Conservation (phyloP, 495 filamentous ascomycete genomes). For the Daldinia bambusicola region DNA sequence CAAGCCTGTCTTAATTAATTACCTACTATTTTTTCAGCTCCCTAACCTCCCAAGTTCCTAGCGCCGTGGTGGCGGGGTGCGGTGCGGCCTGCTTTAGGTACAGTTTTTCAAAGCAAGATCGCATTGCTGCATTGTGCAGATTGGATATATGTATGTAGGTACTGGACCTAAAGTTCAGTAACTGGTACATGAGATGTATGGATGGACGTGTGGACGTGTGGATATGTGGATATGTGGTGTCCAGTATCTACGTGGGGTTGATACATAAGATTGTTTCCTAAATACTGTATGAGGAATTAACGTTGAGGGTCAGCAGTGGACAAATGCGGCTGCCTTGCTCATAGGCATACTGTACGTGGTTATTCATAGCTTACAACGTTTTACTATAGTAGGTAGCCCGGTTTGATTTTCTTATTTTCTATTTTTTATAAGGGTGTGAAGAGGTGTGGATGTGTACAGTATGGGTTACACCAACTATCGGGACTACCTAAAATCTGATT, state of each 20-base stretch:
- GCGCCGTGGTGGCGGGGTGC: conserved; percentile 14
- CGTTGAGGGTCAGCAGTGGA: conserved; percentile 22
- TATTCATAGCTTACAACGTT: neutral
- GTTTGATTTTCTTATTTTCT: neutral
- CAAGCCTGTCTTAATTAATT: neutral
- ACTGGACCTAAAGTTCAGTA: conserved; percentile 1
- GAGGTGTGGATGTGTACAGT: conserved; percentile 2
- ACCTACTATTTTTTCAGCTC: neutral
- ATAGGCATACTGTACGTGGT: neutral
- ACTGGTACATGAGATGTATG: neutral
- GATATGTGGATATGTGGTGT: too few species aligned
- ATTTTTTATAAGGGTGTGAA: neutral
- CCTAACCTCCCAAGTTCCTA: conserved; percentile 23
- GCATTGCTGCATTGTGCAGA: conserved; percentile 44
- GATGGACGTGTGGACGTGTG: neutral
- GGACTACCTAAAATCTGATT: neutral
- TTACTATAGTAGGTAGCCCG: neutral
- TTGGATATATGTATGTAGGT: conserved; percentile 12
- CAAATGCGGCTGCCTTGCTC: conserved; percentile 30
- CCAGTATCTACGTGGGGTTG: conserved; percentile 6
- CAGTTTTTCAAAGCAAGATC: conserved; percentile 43
- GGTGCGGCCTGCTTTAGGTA: neutral
- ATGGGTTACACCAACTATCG: conserved; percentile 4
- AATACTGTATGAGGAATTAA: conserved; percentile 11
- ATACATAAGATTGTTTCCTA: conserved; percentile 10